Conservation (phyloP, 257 asterid genomes). For the Solanum piurae region DNA sequence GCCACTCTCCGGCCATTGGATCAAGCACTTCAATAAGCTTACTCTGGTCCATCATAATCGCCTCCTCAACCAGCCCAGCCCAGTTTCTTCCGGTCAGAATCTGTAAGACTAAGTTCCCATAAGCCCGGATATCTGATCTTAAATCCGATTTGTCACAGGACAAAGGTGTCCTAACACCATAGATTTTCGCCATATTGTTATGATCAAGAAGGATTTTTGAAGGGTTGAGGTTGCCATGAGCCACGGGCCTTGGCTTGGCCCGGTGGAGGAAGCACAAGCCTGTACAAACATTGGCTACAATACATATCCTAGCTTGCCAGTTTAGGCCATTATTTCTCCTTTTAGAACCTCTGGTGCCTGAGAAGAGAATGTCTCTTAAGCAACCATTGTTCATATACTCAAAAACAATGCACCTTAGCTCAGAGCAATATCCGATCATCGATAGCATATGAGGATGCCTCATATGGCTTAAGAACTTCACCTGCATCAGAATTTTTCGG, state of each 20-base stretch:
- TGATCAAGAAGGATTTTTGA: slow-evolving; percentile 51
- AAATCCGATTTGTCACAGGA: slow-evolving; percentile 5
- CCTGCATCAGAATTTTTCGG: slow-evolving; percentile 23
- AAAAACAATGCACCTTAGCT: slow-evolving; percentile 41
- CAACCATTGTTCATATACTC: slow-evolving; percentile 53
- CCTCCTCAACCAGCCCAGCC: slow-evolving; percentile 18
- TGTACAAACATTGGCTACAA: slow-evolving; percentile 49
- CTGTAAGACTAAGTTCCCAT: slow-evolving; percentile 53
- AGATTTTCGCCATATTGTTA: slow-evolving; percentile 33
- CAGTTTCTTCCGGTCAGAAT: slow-evolving; percentile 46
- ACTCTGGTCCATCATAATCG: slow-evolving; percentile 13
- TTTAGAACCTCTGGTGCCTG: slow-evolving; percentile 16
- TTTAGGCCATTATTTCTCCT: slow-evolving; percentile 22
- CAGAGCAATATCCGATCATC: slow-evolving; percentile 53
- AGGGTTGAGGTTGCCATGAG: slow-evolving; percentile 51
- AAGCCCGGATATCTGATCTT: slow-evolving; percentile 33
- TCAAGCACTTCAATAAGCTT: slow-evolving; percentile 20
- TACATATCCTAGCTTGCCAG: slow-evolving; percentile 45
- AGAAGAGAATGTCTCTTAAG: slow-evolving; percentile 44
- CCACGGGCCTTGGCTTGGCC: slow-evolving; percentile 39
- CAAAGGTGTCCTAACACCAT: slow-evolving; percentile 15
- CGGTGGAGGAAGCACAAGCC: slow-evolving; percentile 53
- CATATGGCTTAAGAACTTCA: slow-evolving; percentile 29
- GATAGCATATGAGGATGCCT: slow-evolving; percentile 51
- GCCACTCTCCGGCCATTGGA: slow-evolving; percentile 49